These are phyloP conservation scores for Pseudocercospora cruenta DNA, from an alignment of 2,329 filamentous ascomycete genomes.

Conservation along the genomic window DNA sequence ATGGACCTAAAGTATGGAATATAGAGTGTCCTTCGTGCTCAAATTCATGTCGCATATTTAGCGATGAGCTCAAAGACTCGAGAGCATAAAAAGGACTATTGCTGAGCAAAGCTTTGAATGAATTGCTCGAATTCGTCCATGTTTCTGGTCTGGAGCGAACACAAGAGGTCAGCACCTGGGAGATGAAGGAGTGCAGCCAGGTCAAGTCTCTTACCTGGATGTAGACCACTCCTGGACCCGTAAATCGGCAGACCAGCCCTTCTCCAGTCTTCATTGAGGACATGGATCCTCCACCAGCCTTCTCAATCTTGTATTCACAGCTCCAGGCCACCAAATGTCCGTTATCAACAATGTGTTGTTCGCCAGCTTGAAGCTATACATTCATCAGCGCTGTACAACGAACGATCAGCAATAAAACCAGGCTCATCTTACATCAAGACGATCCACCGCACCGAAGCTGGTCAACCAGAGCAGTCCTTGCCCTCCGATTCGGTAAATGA, in stretches of 20 bases:
- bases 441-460: conserved; percentile 88
- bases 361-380: conserved; percentile 58
- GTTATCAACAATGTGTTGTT: conserved; percentile 70
- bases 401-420: background rate
- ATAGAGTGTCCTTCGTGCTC: background rate
- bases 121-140: conserved; percentile 58
- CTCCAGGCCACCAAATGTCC: conserved; percentile 91
- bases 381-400: background rate
- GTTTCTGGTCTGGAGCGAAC: conserved; percentile 73
- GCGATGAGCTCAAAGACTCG: background rate
- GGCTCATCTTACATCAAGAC: conserved; percentile 74
- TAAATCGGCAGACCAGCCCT: conserved; percentile 90
- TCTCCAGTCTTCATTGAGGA: conserved; percentile 80
- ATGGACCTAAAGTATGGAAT: background rate
- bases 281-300: conserved; percentile 85
- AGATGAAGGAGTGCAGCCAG: background rate
- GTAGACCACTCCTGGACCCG: conserved; percentile 82
- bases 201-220: conserved; percentile 45
- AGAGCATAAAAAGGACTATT: background rate
- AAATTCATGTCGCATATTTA: background rate
- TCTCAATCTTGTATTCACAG: conserved; percentile 85
- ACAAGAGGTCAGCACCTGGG: background rate
- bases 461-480: conserved; percentile 82
- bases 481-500: conserved; percentile 81
- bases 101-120: conserved; percentile 2